Percentiles rank a stretch among this genome's conserved stretches.
Conservation (phyloP, 805 yeast species). For the Candida boleticola region DNA sequence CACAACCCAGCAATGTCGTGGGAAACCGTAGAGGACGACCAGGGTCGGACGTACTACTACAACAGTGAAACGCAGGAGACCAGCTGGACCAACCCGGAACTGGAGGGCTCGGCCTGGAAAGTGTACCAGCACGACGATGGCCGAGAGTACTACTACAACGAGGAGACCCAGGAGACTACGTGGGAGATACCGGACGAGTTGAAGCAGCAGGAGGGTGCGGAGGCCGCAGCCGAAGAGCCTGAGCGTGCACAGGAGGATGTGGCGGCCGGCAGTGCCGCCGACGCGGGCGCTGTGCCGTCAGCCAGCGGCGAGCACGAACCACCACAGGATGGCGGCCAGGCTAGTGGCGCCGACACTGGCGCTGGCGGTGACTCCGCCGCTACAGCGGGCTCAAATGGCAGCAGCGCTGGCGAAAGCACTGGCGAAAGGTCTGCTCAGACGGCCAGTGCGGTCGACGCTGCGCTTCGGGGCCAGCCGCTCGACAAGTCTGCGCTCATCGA, state of each 20-base stretch:
- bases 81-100: constrained; percentile 79
- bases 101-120: constrained; percentile 35
- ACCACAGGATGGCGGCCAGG: background rate
- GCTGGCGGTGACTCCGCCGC: background rate
- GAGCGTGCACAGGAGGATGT: constrained; percentile 15
- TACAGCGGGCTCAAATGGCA: background rate
- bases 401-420: background rate
- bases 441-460: constrained; percentile 12
- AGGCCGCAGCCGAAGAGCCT: constrained; percentile 9
- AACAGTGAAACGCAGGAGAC: constrained; percentile 64
- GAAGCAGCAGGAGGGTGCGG: constrained; percentile 7
- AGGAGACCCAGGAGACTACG: constrained; percentile 60
- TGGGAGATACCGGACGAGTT: constrained; percentile 77
- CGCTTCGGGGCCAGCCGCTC: constrained; percentile 20
- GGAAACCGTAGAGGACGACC: constrained; percentile 62
- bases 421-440: background rate
- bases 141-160: constrained; percentile 65
- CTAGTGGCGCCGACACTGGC: background rate
- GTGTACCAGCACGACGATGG: constrained; percentile 56
- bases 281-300: background rate
- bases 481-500: constrained; percentile 22
- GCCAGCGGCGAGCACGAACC: background rate
- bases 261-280: constrained; percentile 2
- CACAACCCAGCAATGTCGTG: constrained; percentile 52
- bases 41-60: constrained; percentile 72